Evolutionary conservation across 306 rosid genomes (phyloP), one percentile per base, ranked within the genome.

Genomic region (Mimosa bimucronata): DNA sequence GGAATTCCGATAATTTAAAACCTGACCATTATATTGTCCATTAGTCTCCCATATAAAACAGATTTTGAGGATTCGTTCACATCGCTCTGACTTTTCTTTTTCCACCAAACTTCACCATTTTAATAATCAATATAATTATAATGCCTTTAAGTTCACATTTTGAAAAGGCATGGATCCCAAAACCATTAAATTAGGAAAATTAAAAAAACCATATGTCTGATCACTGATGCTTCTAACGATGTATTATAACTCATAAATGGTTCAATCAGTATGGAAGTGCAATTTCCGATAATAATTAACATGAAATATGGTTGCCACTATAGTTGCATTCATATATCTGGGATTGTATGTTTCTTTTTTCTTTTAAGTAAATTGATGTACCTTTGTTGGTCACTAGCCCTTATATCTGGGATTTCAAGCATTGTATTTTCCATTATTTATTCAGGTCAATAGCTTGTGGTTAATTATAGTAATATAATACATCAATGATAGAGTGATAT

Each of bases 401-500:
- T 38, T 25, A 57, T 23, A 57, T 57, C 31, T 73, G 46, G 77
- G 77, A 73, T 52, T 26, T 29, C 34, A 66, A 52, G 71, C 46
- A 50, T n/a, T 15, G 29, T 62, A 16, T 73, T 16, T 72, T n/a
- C 48, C 60, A 25, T 26, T 80, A 37, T 71, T 79, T 3, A 2
- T 37, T 61, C 44, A 8, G 30, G 53, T 62, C 41, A 73, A 64
- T 61, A n/a, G 15, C 26, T 48, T 61, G 70, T 19, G 16, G 70
- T n/a, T 50, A 50, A 48, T 18, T n/a, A n/a, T 53, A 53, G 48
- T 68, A 72, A 48, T 67, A 18, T 72, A 19, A 67, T 11, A 6
- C 75, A 18, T 64, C 46, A 69, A 62, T 62, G 23, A 76, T 64
- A 46, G 31, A 61, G 61, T 28, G n/a, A 72, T 62, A 75, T 2